Percentiles rank a stretch among this genome's conserved stretches.
Conservation (phyloP, 129 eudicot genomes). For the Erigeron canadensis region DNA sequence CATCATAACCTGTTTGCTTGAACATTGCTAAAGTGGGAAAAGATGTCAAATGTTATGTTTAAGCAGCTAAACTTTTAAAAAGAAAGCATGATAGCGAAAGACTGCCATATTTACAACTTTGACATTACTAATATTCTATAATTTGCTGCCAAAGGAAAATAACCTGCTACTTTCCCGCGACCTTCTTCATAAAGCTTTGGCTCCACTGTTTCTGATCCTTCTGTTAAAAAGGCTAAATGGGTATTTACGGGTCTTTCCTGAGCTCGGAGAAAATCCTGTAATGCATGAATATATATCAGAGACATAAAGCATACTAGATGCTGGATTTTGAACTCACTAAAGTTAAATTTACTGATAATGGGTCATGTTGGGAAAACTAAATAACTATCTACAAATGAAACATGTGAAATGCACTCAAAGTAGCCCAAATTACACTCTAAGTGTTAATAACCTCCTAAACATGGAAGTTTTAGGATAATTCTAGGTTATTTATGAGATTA, state of each 20-base stretch:
- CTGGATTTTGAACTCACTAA: too few relatives aligned
- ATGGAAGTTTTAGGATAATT: too few relatives aligned
- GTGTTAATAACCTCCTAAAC: too few relatives aligned
- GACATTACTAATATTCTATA: neutral
- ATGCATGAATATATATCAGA: conserved; percentile 8
- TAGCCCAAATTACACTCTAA: neutral
- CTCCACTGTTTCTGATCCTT: conserved; percentile 65
- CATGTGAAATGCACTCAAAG: neutral
- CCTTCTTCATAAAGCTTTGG: conserved; percentile 62
- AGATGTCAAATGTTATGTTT: conserved; percentile 11
- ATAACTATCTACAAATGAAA: neutral
- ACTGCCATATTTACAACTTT: neutral
- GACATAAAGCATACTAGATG: neutral
- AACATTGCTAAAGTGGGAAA: conserved; percentile 44
- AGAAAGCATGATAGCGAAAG: conserved; percentile 8
- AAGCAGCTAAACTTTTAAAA: conserved; percentile 3
- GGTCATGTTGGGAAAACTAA: neutral
- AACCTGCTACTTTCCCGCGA: conserved; percentile 81
- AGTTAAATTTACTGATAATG: too few relatives aligned
- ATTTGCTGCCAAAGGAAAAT: too few relatives aligned
- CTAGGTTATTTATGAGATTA: neutral
- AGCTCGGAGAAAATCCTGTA: conserved; percentile 48
- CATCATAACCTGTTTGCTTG: conserved; percentile 52
- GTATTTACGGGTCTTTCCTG: conserved; percentile 45
- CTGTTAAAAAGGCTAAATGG: conserved; percentile 50